These are phyloP conservation scores for Rhizopus delemar DNA, from an alignment of 371 early-diverging fungal species.

Conservation along the genomic window DNA sequence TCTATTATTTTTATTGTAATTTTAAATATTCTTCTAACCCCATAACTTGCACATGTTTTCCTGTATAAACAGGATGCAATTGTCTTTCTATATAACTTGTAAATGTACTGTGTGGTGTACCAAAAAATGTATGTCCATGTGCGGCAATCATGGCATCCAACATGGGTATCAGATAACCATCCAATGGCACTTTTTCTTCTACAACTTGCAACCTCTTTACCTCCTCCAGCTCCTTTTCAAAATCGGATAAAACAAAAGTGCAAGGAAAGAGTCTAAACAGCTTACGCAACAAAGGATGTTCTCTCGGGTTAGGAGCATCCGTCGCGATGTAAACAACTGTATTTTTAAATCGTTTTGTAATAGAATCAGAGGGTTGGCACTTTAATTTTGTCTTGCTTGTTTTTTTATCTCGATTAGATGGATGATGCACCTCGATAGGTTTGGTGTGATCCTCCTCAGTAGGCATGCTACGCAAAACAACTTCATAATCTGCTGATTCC, in stretches of 20 bases:
- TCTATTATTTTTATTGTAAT: background rate
- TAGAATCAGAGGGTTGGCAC: constrained; percentile 19
- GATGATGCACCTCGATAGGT: constrained; percentile 27
- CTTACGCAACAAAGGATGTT: constrained; percentile 57
- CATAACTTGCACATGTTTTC: constrained; percentile 30
- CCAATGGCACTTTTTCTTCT: constrained; percentile 51
- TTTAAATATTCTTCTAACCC: constrained; percentile 6
- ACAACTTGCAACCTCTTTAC: constrained; percentile 48
- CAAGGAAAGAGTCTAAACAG: constrained; percentile 64
- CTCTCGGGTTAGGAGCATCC: constrained; percentile 55
- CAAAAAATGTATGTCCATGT: constrained; percentile 58
- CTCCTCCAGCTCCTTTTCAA: constrained; percentile 43
- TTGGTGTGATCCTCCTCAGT: constrained; percentile 19
- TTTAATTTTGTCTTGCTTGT: background rate
- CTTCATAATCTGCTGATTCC: constrained; percentile 9
- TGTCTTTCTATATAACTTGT: constrained; percentile 60
- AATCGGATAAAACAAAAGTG: constrained; percentile 59
- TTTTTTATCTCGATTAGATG: constrained; percentile 14
- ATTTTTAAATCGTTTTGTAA: constrained; percentile 19
- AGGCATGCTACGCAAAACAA: background rate
- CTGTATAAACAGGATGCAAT: constrained; percentile 54
- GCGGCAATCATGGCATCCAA: constrained; percentile 65
- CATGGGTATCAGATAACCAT: constrained; percentile 62
- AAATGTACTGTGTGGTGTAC: constrained; percentile 63
- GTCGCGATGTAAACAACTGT: constrained; percentile 61